Evolutionary conservation across 2,329 filamentous ascomycete species (phyloP).

Genomic region (Xylaria sp.): DNA sequence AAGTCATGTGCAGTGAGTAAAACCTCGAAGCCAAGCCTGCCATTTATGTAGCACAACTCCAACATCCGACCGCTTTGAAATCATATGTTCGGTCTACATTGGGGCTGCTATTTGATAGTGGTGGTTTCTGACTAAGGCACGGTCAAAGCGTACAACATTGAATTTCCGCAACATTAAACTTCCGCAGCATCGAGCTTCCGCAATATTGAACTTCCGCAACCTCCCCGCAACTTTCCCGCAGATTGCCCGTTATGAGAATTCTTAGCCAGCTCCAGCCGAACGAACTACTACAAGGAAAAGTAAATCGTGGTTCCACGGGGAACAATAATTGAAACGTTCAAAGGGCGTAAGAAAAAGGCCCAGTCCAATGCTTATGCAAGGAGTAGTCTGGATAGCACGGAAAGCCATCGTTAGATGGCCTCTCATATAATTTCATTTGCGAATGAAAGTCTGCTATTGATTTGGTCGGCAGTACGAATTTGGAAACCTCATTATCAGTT

Average conservation of each 20-base stretch:
- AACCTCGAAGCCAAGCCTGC: not conserved
- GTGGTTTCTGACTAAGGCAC: slow-evolving; percentile 6
- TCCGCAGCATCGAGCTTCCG: too few species aligned
- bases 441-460: too few species aligned
- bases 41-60: slow-evolving; percentile 5
- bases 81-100: slow-evolving; percentile 4
- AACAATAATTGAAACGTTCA: too few species aligned
- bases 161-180: slow-evolving; percentile 25
- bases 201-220: slow-evolving; percentile 19
- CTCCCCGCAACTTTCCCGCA: slow-evolving; percentile 30
- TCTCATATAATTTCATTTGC: too few species aligned
- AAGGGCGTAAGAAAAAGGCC: too few species aligned
- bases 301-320: too few species aligned
- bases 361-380: too few species aligned
- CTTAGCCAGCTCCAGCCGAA: not conserved
- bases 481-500: too few species aligned
- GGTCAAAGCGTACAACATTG: not conserved
- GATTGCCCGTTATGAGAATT: not conserved
- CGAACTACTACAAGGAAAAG: too few species aligned
- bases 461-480: too few species aligned
- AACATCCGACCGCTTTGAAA: slow-evolving; percentile 10
- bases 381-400: too few species aligned
- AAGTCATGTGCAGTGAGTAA: not conserved
- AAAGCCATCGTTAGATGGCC: too few species aligned
- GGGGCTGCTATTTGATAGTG: not conserved